These are phyloP conservation scores for Hypomyces perniciosus DNA, from an alignment of 2,329 filamentous ascomycete species.

Conservation along the genomic window DNA sequence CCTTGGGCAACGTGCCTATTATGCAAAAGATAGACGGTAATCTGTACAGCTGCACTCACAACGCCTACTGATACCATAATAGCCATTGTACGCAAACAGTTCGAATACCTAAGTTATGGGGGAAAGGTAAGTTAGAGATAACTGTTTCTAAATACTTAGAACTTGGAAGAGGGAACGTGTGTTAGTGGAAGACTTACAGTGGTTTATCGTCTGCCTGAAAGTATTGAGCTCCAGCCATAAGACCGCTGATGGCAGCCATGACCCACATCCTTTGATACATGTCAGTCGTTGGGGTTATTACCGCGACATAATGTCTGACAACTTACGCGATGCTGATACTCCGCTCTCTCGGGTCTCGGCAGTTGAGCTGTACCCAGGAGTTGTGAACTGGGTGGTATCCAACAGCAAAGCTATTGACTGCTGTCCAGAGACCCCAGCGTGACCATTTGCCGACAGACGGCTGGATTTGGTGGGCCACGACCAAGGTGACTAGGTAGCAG, in stretches of 20 bases:
- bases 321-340: slow-evolving; percentile 44
- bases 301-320: neutral
- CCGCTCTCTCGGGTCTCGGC: slow-evolving; percentile 37
- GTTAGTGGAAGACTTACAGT: slow-evolving; percentile 25
- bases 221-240: slow-evolving; percentile 47
- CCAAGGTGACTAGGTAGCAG: slow-evolving; percentile 39
- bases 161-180: neutral
- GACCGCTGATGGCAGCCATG: slow-evolving; percentile 44
- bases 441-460: slow-evolving; percentile 41
- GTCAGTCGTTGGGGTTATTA: slow-evolving; percentile 2
- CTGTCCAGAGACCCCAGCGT: slow-evolving; percentile 45
- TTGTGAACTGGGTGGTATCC: slow-evolving; percentile 50
- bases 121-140: neutral
- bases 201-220: slow-evolving; percentile 38
- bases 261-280: slow-evolving; percentile 33
- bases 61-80: slow-evolving; percentile 38
- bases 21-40: slow-evolving; percentile 32
- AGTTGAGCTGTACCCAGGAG: slow-evolving; percentile 48
- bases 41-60: slow-evolving; percentile 33
- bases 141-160: neutral
- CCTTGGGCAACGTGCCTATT: slow-evolving; percentile 27
- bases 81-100: slow-evolving; percentile 40
- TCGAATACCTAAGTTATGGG: slow-evolving; percentile 31
- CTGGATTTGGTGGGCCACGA: slow-evolving; percentile 36
- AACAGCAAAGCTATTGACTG: slow-evolving; percentile 44